Conservation (phyloP, 495 filamentous ascomycete genomes). For the Hypoxylon trugodes region DNA sequence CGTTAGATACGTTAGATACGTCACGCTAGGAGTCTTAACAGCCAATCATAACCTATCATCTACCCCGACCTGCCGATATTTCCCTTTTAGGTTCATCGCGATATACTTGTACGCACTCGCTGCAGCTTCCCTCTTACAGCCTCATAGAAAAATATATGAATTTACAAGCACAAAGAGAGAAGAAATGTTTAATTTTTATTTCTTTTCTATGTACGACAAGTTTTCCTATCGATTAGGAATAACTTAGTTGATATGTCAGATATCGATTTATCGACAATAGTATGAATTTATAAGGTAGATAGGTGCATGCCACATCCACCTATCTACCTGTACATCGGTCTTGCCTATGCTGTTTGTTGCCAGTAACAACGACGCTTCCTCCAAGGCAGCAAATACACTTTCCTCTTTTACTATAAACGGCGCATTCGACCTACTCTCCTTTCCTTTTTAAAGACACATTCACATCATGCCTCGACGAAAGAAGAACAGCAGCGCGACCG, state of each 20-base stretch:
- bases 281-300: neutral
- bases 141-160: too few species aligned
- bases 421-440: too few species aligned
- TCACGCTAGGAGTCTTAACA: too few species aligned
- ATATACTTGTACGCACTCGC: neutral
- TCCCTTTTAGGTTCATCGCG: constrained; percentile 17
- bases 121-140: too few species aligned
- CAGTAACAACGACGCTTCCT: too few species aligned
- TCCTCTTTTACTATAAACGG: too few species aligned
- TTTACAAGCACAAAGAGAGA: neutral
- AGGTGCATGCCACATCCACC: neutral
- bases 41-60: constrained; percentile 17
- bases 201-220: too few species aligned
- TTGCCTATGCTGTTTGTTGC: too few species aligned
- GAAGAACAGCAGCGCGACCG: constrained; percentile 4
- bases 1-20: neutral
- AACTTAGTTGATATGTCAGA: constrained; percentile 5
- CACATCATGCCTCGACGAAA: constrained; percentile 29
- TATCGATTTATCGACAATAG: neutral
- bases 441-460: neutral
- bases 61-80: constrained; percentile 16
- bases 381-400: too few species aligned
- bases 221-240: too few species aligned
- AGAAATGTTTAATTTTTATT: too few species aligned
- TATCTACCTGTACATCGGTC: too few species aligned